Evolutionary conservation across 768 basidiomycete species (phyloP).

Genomic region (Suillus tomentosus): DNA sequence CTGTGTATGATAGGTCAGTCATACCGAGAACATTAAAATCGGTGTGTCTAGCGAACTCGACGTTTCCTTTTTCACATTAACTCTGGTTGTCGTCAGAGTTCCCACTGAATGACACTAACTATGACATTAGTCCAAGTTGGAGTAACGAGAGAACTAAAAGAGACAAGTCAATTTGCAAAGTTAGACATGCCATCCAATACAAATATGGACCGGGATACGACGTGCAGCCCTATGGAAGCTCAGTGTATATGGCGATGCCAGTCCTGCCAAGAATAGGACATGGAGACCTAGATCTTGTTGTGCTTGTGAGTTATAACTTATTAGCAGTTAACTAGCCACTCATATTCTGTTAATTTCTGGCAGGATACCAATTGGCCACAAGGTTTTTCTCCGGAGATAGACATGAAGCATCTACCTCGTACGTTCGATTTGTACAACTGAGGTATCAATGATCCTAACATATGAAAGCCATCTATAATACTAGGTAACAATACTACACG

Average conservation of each 20-base stretch:
- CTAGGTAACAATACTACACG: constrained; percentile 22
- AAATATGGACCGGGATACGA: constrained; percentile 36
- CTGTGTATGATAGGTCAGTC: background rate
- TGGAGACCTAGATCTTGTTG: constrained; percentile 53
- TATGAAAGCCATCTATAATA: constrained; percentile 34
- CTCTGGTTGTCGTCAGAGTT: background rate
- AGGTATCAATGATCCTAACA: constrained; percentile 2
- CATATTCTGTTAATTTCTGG: constrained; percentile 9
- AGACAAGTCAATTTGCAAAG: background rate
- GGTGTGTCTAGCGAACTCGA: background rate
- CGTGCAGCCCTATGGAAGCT: constrained; percentile 51
- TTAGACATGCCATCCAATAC: constrained; percentile 22
- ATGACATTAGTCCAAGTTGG: background rate
- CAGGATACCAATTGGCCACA: constrained; percentile 35
- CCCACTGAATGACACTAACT: background rate
- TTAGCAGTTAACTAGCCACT: background rate
- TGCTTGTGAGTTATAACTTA: constrained; percentile 51
- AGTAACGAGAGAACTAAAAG: background rate
- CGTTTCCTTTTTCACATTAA: background rate
- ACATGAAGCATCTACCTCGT: constrained; percentile 33
- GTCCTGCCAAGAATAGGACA: background rate
- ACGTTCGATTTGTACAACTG: constrained; percentile 10
- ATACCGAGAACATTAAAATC: background rate
- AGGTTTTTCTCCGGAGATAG: constrained; percentile 33
- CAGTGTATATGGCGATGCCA: constrained; percentile 40